phyloP scores from a whole-genome alignment of 1,139 yeast species.

The Kluyveromyces sp. region DNA sequence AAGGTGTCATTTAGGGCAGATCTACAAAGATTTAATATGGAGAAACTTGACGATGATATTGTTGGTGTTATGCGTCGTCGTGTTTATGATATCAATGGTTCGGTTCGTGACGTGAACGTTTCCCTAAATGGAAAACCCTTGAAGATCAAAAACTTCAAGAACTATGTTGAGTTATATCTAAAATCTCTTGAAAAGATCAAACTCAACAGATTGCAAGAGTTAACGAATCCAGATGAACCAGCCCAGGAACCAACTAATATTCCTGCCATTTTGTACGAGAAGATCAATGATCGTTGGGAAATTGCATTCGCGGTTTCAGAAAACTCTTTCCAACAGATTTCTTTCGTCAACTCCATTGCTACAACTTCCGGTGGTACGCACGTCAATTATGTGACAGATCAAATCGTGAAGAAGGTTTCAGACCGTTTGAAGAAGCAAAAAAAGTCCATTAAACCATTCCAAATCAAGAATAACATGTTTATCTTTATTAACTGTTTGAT shows the following conservation, averaged over 20 bases:
- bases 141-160: conserved; percentile 67
- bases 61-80: conserved; percentile 83
- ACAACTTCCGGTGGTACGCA: conserved; percentile 98
- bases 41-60: conserved; percentile 67
- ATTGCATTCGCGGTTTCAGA: conserved; percentile 92
- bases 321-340: conserved; percentile 84
- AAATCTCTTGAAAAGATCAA: conserved; percentile 51
- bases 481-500: conserved; percentile 84
- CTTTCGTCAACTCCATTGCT: conserved; percentile 95
- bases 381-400: conserved; percentile 78
- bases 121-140: conserved; percentile 69
- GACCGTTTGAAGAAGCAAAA: conserved; percentile 69
- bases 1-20: conserved; percentile 89
- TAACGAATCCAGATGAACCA: conserved; percentile 30
- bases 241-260: conserved; percentile 32
- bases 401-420: conserved; percentile 67
- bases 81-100: conserved; percentile 92
- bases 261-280: conserved; percentile 73
- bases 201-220: conserved; percentile 27
- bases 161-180: conserved; percentile 84
- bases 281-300: conserved; percentile 83
- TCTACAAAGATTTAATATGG: conserved; percentile 77
- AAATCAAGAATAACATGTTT: conserved; percentile 85
- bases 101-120: conserved; percentile 79
- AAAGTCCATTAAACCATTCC: conserved; percentile 76